These are phyloP conservation scores for Entrophospora sp. DNA, from an alignment of 192 early-diverging fungal species.

Conservation along the genomic window DNA sequence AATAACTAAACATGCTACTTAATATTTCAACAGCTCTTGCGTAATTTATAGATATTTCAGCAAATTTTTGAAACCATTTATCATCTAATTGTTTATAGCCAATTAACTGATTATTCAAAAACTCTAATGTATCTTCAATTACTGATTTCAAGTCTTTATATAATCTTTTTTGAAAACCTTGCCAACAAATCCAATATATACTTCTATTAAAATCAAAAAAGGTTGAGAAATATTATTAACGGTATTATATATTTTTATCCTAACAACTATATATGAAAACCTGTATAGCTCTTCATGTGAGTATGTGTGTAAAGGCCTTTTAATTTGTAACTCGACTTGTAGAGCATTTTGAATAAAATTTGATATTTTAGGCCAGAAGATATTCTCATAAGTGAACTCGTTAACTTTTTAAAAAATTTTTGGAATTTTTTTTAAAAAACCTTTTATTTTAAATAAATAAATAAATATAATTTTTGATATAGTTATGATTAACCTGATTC, in stretches of 20 bases:
- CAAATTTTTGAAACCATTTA: constrained; percentile 10
- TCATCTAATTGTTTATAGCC: neutral
- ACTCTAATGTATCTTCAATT: constrained; percentile 2
- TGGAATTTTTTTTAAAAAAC: too few relatives aligned
- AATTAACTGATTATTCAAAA: constrained; percentile 2
- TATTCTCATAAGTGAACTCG: constrained; percentile 8
- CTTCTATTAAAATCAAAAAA: constrained; percentile 12
- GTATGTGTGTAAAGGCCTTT: constrained; percentile 14
- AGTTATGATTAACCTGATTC: too few relatives aligned
- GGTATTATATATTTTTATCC: too few relatives aligned
- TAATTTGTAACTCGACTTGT: constrained; percentile 5
- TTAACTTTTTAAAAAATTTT: too few relatives aligned
- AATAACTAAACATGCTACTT: constrained; percentile 20
- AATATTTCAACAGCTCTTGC: constrained; percentile 15
- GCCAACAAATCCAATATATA: constrained; percentile 28
- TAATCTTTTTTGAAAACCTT: constrained; percentile 19
- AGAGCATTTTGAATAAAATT: constrained; percentile 15
- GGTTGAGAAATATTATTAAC: too few relatives aligned
- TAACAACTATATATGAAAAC: neutral
- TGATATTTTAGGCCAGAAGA: constrained; percentile 19
- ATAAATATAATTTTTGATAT: too few relatives aligned
- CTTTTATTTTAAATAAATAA: too few relatives aligned
- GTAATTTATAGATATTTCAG: constrained; percentile 12
- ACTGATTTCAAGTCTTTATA: neutral
- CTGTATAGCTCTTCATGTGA: constrained; percentile 26